Percentiles rank a stretch among this genome's conserved stretches.
Conservation (phyloP, 345 rosid genomes). For the Lepidium sativum region DNA sequence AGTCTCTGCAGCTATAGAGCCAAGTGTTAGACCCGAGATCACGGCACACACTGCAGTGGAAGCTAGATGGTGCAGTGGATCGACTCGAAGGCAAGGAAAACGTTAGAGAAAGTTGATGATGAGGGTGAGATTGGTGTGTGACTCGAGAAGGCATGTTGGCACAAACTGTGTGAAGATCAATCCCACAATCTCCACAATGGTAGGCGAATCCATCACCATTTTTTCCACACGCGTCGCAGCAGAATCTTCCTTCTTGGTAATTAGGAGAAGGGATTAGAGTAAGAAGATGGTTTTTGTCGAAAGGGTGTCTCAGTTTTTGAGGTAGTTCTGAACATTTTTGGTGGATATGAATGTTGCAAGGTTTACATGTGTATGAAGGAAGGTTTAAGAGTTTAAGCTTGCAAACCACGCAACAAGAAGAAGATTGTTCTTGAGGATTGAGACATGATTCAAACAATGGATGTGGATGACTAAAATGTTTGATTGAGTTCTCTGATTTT, state of each 20-base stretch:
- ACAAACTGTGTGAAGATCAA: slow-evolving; percentile 39
- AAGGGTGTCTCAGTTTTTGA: slow-evolving; percentile 37
- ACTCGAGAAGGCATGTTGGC: slow-evolving; percentile 34
- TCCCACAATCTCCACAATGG: slow-evolving; percentile 32
- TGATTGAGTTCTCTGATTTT: slow-evolving; percentile 26
- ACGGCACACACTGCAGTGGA: slow-evolving; percentile 33
- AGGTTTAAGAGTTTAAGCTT: slow-evolving; percentile 22
- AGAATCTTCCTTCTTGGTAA: slow-evolving; percentile 28
- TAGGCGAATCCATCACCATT: slow-evolving; percentile 42
- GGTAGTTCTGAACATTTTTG: slow-evolving; percentile 34
- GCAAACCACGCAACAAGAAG: slow-evolving; percentile 31
- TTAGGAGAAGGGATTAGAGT: slow-evolving; percentile 24
- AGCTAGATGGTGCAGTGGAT: slow-evolving; percentile 5
- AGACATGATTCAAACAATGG: slow-evolving; percentile 24
- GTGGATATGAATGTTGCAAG: slow-evolving; percentile 34
- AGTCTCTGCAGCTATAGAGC: slow-evolving; percentile 36
- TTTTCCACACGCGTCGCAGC: slow-evolving; percentile 31
- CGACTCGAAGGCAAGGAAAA: slow-evolving; percentile 5
- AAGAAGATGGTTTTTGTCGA: slow-evolving; percentile 31
- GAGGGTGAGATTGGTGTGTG: slow-evolving; percentile 31
- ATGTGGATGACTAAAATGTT: slow-evolving; percentile 46
- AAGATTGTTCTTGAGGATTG: slow-evolving; percentile 17
- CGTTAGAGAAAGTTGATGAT: slow-evolving; percentile 36
- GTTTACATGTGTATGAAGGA: slow-evolving; percentile 28
- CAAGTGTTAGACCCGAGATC: slow-evolving; percentile 30